These are phyloP conservation scores for Rhododendron ovatum DNA, from an alignment of 148 eudicot species.

Conservation along the genomic window DNA sequence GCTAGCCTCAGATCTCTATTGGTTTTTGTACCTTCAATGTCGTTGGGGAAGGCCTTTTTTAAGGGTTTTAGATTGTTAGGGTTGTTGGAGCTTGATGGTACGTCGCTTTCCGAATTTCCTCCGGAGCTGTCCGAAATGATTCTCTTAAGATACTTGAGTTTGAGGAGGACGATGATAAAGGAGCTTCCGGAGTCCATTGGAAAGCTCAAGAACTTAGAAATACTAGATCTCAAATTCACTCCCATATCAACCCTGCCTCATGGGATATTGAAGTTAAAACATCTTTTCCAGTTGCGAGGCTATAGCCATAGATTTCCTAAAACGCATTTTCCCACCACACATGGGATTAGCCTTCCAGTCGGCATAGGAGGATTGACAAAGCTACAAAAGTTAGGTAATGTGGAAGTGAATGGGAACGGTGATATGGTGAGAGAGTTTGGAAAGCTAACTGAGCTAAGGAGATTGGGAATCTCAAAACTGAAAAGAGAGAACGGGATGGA, in stretches of 20 bases:
- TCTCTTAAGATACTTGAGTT: slow-evolving; percentile 3
- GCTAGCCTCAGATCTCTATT: background rate
- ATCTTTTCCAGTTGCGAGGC: background rate
- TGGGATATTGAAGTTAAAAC: slow-evolving; percentile 6
- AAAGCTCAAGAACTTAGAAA: slow-evolving; percentile 12
- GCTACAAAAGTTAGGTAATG: slow-evolving; percentile 5
- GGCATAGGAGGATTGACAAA: slow-evolving; percentile 6
- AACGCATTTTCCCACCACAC: background rate
- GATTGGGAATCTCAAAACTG: slow-evolving; percentile 3
- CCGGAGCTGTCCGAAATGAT: background rate
- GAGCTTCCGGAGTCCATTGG: slow-evolving; percentile 13
- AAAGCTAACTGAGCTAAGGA: slow-evolving; percentile 2
- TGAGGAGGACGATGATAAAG: background rate
- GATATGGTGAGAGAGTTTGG: slow-evolving; percentile 8
- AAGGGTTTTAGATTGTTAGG: background rate
- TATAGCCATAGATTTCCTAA: background rate
- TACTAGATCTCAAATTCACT: slow-evolving; percentile 10
- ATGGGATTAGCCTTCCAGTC: slow-evolving; percentile 1
- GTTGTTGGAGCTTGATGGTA: background rate
- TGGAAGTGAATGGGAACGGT: background rate
- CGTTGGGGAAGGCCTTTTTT: background rate
- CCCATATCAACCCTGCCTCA: background rate
- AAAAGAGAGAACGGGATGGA: slow-evolving; percentile 1
- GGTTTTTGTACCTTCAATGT: background rate
- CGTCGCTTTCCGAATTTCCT: background rate